Evolutionary conservation across 495 filamentous ascomycete species (phyloP), one percentile per base, ranked within the genome.

Genomic region (Trichoderma gamsii): DNA sequence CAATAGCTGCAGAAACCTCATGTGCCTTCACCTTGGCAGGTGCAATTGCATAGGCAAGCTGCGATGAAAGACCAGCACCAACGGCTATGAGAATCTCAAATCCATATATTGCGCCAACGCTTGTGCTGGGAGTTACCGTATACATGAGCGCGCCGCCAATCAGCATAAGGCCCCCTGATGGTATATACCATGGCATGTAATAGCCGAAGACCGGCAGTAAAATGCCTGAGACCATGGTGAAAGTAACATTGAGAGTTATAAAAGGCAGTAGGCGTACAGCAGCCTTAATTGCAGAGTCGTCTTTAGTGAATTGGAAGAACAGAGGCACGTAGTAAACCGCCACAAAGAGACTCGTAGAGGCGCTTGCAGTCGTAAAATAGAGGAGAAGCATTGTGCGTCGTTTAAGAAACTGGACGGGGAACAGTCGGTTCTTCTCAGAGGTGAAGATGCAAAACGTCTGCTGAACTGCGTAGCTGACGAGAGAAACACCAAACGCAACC

Each of bases 181-280:
- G 64, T 2, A 85, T 64, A 72, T 84, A 90, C 79, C 86, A 85
- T 0, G 83, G 83, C 78, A 84, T 83, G 73, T 89, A 89, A 68
- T 81, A 80, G 3, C 81, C 81, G n/a, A 77, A 71, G 46, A 77
- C 79, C 4, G 79, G 73, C 70, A 90, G 80, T n/a, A 86, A 67
- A 4, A 74, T 76, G 32, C 88, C 87, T 56, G 83, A 82, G 49
- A 73, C 21, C 21, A 87, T 73, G 59, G 76, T 79, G 51, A 75
- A 72, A 67, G 79, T 71, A n/a, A 88, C 80, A 52, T 82, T 71
- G 5, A 86, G 65, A 63, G 81, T 63, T 56, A 89, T 79, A 66
- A 84, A 87, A 1, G 89, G 87, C 3, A 90, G 79, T 2, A 89
- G 77, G 5, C 83, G 79, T 1, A 88, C 82, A 2, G 79, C 85